Evolutionary conservation across 441 rosid genomes (phyloP).

Genomic region (Eruca vesicaria): DNA sequence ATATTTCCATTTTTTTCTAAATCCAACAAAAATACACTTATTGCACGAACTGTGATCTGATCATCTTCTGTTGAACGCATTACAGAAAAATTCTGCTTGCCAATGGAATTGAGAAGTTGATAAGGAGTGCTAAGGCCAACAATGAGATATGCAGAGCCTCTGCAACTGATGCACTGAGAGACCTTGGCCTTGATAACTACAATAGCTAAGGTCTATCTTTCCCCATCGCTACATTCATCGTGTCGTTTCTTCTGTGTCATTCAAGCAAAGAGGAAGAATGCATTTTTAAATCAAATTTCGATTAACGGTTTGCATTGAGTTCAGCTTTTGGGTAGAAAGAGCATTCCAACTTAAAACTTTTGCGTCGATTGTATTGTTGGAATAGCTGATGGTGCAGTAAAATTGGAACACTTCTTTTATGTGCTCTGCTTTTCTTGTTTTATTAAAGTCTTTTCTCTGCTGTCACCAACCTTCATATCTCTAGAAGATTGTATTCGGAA

Average conservation of each 20-base stretch:
- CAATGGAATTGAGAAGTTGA: constrained; percentile 67
- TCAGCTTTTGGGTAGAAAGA: background rate
- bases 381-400: background rate
- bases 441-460: background rate
- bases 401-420: background rate
- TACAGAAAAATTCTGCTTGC: constrained; percentile 40
- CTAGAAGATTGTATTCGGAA: constrained; percentile 27
- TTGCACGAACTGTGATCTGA: background rate
- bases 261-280: background rate
- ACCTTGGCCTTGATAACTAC: constrained; percentile 84
- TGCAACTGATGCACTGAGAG: constrained; percentile 91
- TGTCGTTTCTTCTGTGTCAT: no score
- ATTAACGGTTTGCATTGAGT: background rate
- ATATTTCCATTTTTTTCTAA: background rate
- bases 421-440: background rate
- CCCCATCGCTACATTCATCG: no score
- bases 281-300: background rate
- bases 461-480: background rate
- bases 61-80: background rate
- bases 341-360: background rate
- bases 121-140: constrained; percentile 73
- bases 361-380: background rate
- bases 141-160: constrained; percentile 71
- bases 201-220: constrained; percentile 34
- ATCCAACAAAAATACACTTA: background rate